Conservation (phyloP, 345 rosid genomes). For the Acer negundo region DNA sequence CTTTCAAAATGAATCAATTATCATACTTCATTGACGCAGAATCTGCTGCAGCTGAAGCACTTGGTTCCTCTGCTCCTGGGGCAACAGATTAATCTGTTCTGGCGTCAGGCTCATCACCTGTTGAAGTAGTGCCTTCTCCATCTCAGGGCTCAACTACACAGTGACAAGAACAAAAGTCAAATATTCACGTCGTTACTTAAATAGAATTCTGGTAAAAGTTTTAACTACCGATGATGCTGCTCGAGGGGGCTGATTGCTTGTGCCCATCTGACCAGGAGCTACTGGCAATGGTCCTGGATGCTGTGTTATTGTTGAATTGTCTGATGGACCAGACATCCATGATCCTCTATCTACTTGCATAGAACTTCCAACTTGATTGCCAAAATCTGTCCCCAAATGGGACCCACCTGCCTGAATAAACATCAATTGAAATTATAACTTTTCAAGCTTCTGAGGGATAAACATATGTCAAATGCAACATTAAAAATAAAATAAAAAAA, state of each 20-base stretch:
- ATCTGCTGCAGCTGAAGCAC: conserved; percentile 95
- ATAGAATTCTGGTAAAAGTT: conserved; percentile 5
- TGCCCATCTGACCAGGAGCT: conserved; percentile 61
- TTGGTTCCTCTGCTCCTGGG: conserved; percentile 89
- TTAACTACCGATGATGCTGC: conserved; percentile 53
- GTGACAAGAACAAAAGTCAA: not conserved
- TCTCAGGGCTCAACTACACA: conserved; percentile 83
- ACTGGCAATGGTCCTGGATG: conserved; percentile 53
- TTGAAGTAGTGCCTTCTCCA: conserved; percentile 96
- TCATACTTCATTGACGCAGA: conserved; percentile 64
- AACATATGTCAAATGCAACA: not conserved
- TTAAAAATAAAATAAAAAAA: not conserved
- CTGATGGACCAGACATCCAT: conserved; percentile 77
- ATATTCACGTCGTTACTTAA: not conserved
- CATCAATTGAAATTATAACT: not conserved
- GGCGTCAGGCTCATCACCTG: conserved; percentile 98
- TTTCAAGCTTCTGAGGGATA: not conserved
- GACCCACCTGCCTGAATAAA: conserved; percentile 63
- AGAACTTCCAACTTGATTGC: conserved; percentile 55
- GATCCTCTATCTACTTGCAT: conserved; percentile 74
- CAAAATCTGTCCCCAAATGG: conserved; percentile 59
- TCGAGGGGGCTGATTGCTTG: conserved; percentile 62
- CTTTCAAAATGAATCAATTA: not conserved
- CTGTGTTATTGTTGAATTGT: conserved; percentile 51
- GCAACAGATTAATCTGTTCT: conserved; percentile 84